Base-by-base conservation (phyloP, 2,329 filamentous ascomycete species). In the Trichothecium roseum region DNA sequence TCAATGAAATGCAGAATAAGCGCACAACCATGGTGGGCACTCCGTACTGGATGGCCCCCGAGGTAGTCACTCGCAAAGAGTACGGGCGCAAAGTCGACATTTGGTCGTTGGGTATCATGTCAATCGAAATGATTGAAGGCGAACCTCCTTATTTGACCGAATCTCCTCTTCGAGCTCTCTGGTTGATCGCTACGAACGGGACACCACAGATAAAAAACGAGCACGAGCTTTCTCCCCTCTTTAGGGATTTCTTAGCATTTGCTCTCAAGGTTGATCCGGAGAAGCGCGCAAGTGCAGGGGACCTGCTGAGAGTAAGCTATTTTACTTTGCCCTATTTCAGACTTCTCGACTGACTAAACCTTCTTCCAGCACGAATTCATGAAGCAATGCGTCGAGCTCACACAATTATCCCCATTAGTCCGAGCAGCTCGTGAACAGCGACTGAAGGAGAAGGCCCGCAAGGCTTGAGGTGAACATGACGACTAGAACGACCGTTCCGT, bases 111-210 rank as follows among this genome's bases (percentile, higher is more conserved):
- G 91, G 91, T 40, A 98, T 98, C 63, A 96, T 98, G 91, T 87
- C 91, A 7, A 96, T 98, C 51, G 91, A 98, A 61, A 98, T 98
- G 91, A 94, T 98, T 45, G 91, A 96, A 63, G 91, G 89, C 55
- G 91, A 96, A 58, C 91, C 91, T 10, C 91, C 91, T 17, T 98
- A 96, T 55, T 69, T 98, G 40, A 96, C 88, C 28, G 91, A 98
- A 58, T 93, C 86, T 27, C 91, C 91, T 5, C 70, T 98, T 17
- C 79, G 89, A 41, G 91, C 91, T 2, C 70, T 98, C 27, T 98
- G 91, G 71, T 64, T 98, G 48, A 98, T 98, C 56, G 91, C 91
- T 36, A 96, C 91, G 24, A 94, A 94, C 53, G 91, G 91, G 32
- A 96, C 91, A 13, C 91, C 91, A 2, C 72, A 81, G 36, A 94